A percentile compares a stretch with the other conserved stretches of the same genome.
Evolutionary conservation across 176 grass and related monocot species (phyloP).

Genomic region (Dendrocalamus sinicus): DNA sequence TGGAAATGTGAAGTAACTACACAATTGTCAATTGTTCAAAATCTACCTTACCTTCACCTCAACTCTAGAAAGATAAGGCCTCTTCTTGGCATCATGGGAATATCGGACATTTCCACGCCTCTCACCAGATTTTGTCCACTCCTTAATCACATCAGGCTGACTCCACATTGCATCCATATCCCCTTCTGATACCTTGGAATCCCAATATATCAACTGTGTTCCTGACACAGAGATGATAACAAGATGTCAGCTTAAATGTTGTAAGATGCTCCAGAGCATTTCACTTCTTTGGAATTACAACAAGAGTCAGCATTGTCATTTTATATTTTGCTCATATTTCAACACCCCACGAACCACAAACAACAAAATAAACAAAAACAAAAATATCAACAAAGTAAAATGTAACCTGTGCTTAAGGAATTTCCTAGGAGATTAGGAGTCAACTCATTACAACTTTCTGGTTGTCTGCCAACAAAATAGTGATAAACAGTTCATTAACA

Average conservation of each 20-base stretch:
- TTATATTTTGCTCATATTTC: constrained; percentile 13
- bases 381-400: constrained; percentile 33
- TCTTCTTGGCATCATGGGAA: constrained; percentile 84
- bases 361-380: neutral
- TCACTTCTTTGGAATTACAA: constrained; percentile 22
- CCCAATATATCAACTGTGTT: constrained; percentile 76
- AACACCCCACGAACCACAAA: neutral
- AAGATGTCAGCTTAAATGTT: constrained; percentile 31
- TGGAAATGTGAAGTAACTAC: constrained; percentile 31
- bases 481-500: constrained; percentile 35
- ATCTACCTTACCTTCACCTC: constrained; percentile 4
- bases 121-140: constrained; percentile 94
- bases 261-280: neutral
- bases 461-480: constrained; percentile 51
- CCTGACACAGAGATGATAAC: constrained; percentile 53
- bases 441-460: constrained; percentile 48
- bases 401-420: constrained; percentile 63
- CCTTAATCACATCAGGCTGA: constrained; percentile 73
- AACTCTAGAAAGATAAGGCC: constrained; percentile 94
- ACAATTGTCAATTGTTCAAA: constrained; percentile 16
- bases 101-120: constrained; percentile 81
- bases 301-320: neutral
- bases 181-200: constrained; percentile 71
- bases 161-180: constrained; percentile 91
- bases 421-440: constrained; percentile 28